Base-by-base conservation (phyloP, 1,139 yeast species). In the Blastobotrys apis region DNA sequence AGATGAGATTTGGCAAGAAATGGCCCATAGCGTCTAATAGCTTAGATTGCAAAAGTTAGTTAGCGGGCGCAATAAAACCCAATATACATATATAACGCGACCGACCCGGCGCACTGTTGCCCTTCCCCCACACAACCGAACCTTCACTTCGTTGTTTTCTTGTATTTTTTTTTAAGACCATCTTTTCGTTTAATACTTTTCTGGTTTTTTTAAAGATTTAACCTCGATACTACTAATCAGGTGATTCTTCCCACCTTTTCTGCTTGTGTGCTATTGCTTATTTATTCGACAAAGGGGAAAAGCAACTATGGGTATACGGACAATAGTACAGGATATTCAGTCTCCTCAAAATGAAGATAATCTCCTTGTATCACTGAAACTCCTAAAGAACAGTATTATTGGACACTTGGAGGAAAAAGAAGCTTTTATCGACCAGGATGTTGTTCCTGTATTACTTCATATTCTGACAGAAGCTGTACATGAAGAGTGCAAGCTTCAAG, bases 391-490 rank as follows among this genome's bases (percentile, higher is more conserved):
- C 20, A 29, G 23, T 6, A 26, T 39, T 6, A 29, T 39, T 20
- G 43, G 43, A 5, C 43, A 39, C 29, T 10, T 29, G 1, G 43
- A 39, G 19, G 26, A 29, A 20, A 39, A 39, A 22, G 43, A 39
- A n/a, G 29, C 37, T 13, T 39, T 33, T 23, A 8, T 39, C 9
- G 33, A 39, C 15, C 33, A 26, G 13, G 27, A 29, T 3, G 19
- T 32, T 4, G 26, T 39, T 15, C 43, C 43, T 9, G 9, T n/a
- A 4, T 21, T 39, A 19, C 33, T 39, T 5, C 22, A 34, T 1
- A 15, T 39, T 2, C 21, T 39, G 20, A 19, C n/a, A 3, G 21
- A 12, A 5, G 5, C 21, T 5, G 17, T 8, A 10, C 12, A 22
- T 13, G 38, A 12, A 10, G 29, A 26, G 5, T 33, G 38, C n/a